These are phyloP conservation scores for Fusarium verrucosum DNA, from an alignment of 2,329 filamentous ascomycete genomes.

Conservation along the genomic window DNA sequence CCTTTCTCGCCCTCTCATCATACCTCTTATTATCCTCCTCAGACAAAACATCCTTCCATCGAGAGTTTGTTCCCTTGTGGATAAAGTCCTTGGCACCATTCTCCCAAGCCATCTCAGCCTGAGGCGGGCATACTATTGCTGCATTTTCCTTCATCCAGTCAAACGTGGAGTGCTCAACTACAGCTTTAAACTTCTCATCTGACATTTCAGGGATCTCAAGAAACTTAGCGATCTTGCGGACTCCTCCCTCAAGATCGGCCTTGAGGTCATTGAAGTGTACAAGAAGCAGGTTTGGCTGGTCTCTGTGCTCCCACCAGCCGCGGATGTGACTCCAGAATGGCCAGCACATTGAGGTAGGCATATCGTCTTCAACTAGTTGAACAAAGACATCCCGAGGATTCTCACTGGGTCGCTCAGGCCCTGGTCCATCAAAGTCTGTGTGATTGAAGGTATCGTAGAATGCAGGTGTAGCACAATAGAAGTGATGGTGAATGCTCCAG, in stretches of 20 bases:
- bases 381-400: neutral
- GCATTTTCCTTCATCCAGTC: constrained; percentile 23
- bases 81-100: constrained; percentile 10
- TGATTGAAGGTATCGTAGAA: constrained; percentile 14
- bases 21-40: neutral
- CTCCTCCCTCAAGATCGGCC: neutral
- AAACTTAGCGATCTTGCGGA: neutral
- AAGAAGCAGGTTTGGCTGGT: neutral
- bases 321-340: constrained; percentile 20
- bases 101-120: constrained; percentile 2
- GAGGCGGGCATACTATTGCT: neutral
- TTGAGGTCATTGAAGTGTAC: constrained; percentile 19
- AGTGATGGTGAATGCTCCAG: constrained; percentile 9
- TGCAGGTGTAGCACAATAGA: neutral
- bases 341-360: neutral
- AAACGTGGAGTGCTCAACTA: constrained; percentile 6
- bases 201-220: neutral
- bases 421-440: neutral
- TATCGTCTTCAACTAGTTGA: constrained; percentile 1
- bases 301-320: constrained; percentile 1
- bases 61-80: neutral
- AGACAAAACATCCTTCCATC: neutral
- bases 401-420: neutral
- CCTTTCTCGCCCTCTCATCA: neutral
- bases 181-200: constrained; percentile 2